Base-by-base conservation (phyloP, 2,329 filamentous ascomycete species). In the Gliomastix tumulicola region DNA sequence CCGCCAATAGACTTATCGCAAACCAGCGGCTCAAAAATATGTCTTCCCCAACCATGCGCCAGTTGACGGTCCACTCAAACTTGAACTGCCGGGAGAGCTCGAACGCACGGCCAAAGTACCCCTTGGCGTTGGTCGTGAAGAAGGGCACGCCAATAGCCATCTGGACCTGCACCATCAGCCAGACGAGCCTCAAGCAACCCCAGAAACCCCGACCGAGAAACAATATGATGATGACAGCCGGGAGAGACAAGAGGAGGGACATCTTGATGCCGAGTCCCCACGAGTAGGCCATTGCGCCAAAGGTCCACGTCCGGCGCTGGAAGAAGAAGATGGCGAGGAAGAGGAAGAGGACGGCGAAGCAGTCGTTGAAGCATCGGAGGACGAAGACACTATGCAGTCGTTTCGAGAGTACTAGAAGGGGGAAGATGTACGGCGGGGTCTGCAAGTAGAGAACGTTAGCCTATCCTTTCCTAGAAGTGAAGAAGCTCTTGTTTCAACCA, bases 31-130 rank as follows among this genome's bases (percentile, higher is more conserved):
- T 74, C 32, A 94, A 71, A 50, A 98, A 98, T 0, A 66, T 60
- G 7, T 84, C 76, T 60, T 96, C 88, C 13, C 84, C 82, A n/a
- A 96, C 63, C 56, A 97, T 97, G 37, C 89, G 80, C 92, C 92
- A 98, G 60, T 98, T 98, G 47, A 98, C 92, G 0, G 92, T 98
- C 92, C 92, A 98, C 62, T 90, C 88, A 69, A 90, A 97, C 50
- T 95, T 72, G 63, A 98, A 98, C 49, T 87, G 79, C 37, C 92
- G 75, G 32, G 85, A 88, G 40, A 98, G 73, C 63, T 98, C 88
- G 55, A 98, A 98, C 0, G 92, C 88, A 44, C 84, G 74, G 32
- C 76, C 74, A 15, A 94, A 55, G 56, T 98, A 98, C 20, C 82
- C 85, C 41, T 62, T 59, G 16, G 79, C 61, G 47, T 88, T 83